A percentile compares a stretch with the other conserved stretches of the same genome.
Conservation (phyloP, 805 yeast genomes). For the Nakazawaea anatomiae region DNA sequence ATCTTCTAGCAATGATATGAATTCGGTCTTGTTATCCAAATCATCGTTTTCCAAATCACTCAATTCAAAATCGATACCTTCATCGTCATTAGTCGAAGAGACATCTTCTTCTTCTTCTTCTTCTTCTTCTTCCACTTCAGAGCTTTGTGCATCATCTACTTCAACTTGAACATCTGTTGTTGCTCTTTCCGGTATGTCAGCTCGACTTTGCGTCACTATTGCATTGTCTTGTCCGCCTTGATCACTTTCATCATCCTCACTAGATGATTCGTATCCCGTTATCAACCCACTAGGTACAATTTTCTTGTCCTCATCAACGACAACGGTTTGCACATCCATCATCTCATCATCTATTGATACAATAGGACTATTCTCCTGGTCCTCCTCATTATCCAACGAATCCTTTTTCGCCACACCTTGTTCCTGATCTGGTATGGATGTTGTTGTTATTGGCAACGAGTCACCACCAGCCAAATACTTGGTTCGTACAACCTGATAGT, state of each 20-base stretch:
- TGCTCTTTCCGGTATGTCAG: too few species aligned
- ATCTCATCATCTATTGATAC: not conserved
- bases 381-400: not conserved
- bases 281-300: not conserved
- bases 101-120: conserved; percentile 7
- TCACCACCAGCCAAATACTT: not conserved
- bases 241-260: conserved; percentile 11
- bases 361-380: not conserved
- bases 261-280: not conserved
- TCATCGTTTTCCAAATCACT: conserved; percentile 17
- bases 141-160: not conserved
- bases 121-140: conserved; percentile 11
- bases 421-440: not conserved
- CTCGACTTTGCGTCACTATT: too few species aligned
- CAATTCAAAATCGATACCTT: not conserved
- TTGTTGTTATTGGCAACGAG: not conserved
- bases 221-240: conserved; percentile 3
- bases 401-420: not conserved
- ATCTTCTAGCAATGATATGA: conserved; percentile 29
- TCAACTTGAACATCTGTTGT: not conserved
- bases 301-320: not conserved
- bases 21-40: conserved; percentile 16
- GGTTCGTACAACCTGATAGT: not conserved
- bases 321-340: not conserved
- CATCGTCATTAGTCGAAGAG: not conserved